Evolutionary conservation across 2,329 filamentous ascomycete genomes (phyloP).

Genomic region (Colletotrichum limetticola): DNA sequence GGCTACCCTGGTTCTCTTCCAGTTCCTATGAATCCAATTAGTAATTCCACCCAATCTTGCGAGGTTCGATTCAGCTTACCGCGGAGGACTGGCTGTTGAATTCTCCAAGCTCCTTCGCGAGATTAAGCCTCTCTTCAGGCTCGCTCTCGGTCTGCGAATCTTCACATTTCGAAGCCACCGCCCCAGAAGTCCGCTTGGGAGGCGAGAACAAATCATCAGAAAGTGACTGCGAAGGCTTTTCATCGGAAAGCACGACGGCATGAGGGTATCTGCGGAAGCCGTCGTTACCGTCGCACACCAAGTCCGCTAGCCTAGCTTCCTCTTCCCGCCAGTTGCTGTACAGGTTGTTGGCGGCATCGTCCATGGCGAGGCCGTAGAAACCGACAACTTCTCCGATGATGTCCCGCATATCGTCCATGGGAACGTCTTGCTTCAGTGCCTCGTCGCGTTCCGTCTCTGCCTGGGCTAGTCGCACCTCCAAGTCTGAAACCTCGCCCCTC

Average conservation of each 20-base stretch:
- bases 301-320: background rate
- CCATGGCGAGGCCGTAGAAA: background rate
- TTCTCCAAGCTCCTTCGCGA: background rate
- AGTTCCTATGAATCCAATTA: background rate
- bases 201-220: background rate
- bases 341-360: background rate
- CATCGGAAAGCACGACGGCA: background rate
- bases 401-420: background rate
- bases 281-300: background rate
- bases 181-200: background rate
- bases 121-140: background rate
- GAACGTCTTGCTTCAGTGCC: background rate
- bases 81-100: background rate
- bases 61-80: background rate
- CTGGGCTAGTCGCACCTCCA: background rate
- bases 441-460: background rate
- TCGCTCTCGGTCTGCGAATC: background rate
- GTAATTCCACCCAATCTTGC: background rate
- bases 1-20: background rate
- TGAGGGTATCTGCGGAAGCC: background rate
- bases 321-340: background rate
- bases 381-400: background rate
- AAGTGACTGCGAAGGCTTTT: background rate
- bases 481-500: conserved; percentile 2
- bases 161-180: background rate